These are phyloP conservation scores for Vaccinium macrocarpon DNA, from an alignment of 148 eudicot species.

Conservation along the genomic window DNA sequence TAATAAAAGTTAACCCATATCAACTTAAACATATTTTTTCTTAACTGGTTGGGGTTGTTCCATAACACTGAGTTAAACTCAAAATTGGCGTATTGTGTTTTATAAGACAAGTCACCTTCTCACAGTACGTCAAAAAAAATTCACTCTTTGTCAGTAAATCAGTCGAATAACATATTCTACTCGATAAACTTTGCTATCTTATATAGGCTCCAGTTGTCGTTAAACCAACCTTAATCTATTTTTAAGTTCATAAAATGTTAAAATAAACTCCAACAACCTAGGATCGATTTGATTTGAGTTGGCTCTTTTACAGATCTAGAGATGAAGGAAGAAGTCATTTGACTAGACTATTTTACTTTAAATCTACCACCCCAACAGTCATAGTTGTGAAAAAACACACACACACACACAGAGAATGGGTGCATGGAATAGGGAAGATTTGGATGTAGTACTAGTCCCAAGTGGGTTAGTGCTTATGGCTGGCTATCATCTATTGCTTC, in stretches of 20 bases:
- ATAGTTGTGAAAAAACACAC: neutral
- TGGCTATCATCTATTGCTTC: slow-evolving; percentile 58
- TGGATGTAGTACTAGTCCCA: slow-evolving; percentile 70
- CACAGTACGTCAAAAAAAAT: neutral
- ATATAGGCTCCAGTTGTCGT: too few species aligned
- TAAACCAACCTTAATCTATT: too few species aligned
- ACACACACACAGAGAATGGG: too few species aligned
- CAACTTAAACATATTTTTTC: too few species aligned
- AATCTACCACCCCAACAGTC: neutral
- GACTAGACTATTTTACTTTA: neutral
- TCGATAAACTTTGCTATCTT: neutral
- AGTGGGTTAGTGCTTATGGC: slow-evolving; percentile 55
- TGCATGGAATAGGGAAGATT: slow-evolving; percentile 46
- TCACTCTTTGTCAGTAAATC: too few species aligned
- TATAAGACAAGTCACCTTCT: too few species aligned
- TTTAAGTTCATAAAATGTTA: neutral
- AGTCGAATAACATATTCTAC: neutral
- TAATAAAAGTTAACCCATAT: too few species aligned
- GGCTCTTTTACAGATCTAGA: neutral
- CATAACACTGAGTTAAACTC: too few species aligned
- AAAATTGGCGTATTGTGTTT: too few species aligned
- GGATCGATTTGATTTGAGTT: neutral
- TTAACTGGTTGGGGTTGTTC: too few species aligned
- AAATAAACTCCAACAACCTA: neutral
- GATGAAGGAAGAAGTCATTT: neutral